These are phyloP conservation scores for Suhomyces emberorum DNA, from an alignment of 805 yeast genomes.

Conservation along the genomic window DNA sequence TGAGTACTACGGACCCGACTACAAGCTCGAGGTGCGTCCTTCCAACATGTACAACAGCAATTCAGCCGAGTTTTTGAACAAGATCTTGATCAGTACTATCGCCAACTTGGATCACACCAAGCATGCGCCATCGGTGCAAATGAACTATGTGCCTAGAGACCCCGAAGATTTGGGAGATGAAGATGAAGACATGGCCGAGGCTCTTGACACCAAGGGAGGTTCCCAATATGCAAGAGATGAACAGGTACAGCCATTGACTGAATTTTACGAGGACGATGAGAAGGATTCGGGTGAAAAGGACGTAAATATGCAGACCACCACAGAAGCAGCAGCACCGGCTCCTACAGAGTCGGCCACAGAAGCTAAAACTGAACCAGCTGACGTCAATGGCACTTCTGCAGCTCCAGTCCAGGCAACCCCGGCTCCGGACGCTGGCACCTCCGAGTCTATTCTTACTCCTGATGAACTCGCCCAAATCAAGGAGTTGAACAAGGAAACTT, in stretches of 20 bases:
- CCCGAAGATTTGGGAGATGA: constrained; percentile 31
- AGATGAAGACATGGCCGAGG: constrained; percentile 22
- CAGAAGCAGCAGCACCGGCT: not conserved
- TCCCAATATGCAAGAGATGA: constrained; percentile 25
- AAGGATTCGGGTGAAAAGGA: constrained; percentile 38
- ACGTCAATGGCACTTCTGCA: too few relatives aligned
- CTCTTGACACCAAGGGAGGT: constrained; percentile 27
- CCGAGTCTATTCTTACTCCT: constrained; percentile 24
- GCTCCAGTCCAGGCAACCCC: constrained; percentile 3
- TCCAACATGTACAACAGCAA: constrained; percentile 28
- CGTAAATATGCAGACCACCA: constrained; percentile 11
- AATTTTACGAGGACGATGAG: constrained; percentile 23
- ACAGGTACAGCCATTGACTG: constrained; percentile 20
- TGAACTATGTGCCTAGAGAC: constrained; percentile 25
- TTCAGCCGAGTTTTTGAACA: constrained; percentile 25
- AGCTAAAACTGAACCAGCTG: not conserved
- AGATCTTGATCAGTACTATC: constrained; percentile 21
- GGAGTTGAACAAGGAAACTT: constrained; percentile 25
- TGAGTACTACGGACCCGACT: constrained; percentile 29
- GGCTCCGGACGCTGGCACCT: not conserved
- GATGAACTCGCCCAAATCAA: constrained; percentile 39
- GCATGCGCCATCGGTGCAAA: constrained; percentile 27
- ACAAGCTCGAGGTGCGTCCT: constrained; percentile 26
- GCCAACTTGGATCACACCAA: constrained; percentile 26
- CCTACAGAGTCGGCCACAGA: not conserved